Evolutionary conservation across 2,329 filamentous ascomycete genomes (phyloP), one percentile per base, ranked within the genome.

Genomic region (Aphanoascus verrucosus): DNA sequence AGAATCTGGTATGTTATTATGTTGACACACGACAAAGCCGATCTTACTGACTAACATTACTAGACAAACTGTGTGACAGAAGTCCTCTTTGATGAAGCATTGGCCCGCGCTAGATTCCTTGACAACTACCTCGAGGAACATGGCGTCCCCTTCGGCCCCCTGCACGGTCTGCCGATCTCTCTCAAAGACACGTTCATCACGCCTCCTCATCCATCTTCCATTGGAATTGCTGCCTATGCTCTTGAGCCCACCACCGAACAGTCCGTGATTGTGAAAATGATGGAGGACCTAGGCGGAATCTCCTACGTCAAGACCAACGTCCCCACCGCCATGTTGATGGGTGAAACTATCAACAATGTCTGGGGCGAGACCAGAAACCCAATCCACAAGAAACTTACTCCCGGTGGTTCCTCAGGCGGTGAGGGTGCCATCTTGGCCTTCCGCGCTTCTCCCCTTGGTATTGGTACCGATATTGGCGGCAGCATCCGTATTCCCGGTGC

Each of bases 81-180:
- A 56, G 73, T 75, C 28, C 71, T 82, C 51, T 79, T 80, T 59
- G 72, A 76, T 8, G 66, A 73, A 3, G 79, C 79, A 1, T 56
- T 82, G 0, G 59, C 70, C 44, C 69, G 72, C 7, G 78, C 77
- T 1, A 69, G 69, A 43, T 61, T 64, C 11, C 70, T 80, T 0
- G 78, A 81, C 55, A 65, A 67, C 1, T 72, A 77, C 56, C 71
- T 69, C 34, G 63, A 63, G 7, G 57, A 68, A 17, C 64, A 74
- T 56, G 69, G 69, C 8, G 66, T 63, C 54, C 70, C 78, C 0
- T 62, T 78, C 1, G 82, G 82, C 0, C 80, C 81, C 1, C 71
- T 85, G 0, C 82, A 85, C 60, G 82, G 82, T 4, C 69, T 84
- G 1, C 81, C 81, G 2, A 67, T 84, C 31, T 81, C 72, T 46